Evolutionary conservation across 805 yeast genomes (phyloP).

Genomic region (Wickerhamomyces bovis): DNA sequence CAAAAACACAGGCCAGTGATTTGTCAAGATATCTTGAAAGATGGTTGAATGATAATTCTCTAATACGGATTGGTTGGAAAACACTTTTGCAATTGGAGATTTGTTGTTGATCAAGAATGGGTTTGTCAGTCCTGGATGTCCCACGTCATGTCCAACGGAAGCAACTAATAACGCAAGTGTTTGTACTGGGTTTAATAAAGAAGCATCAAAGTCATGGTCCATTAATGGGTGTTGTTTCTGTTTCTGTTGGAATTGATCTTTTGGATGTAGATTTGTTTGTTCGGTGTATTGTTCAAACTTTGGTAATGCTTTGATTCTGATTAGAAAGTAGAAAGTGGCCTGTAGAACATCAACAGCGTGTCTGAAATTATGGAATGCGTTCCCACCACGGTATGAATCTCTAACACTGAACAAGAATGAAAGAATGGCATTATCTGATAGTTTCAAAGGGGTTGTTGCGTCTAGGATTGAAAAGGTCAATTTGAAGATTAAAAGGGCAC

Average conservation of each 20-base stretch:
- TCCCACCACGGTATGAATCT: slow-evolving; percentile 75
- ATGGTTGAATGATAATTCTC: slow-evolving; percentile 78
- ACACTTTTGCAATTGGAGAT: slow-evolving; percentile 60
- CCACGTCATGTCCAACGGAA: slow-evolving; percentile 91
- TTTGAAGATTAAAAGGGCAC: slow-evolving; percentile 50
- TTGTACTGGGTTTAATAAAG: slow-evolving; percentile 32
- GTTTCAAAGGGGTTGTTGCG: slow-evolving; percentile 8
- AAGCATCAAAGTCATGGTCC: slow-evolving; percentile 5
- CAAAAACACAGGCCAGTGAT: slow-evolving; percentile 44
- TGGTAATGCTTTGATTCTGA: slow-evolving; percentile 23
- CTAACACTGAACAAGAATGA: slow-evolving; percentile 62
- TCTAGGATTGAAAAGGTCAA: slow-evolving; percentile 31
- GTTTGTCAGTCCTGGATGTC: slow-evolving; percentile 96
- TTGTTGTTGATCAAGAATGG: slow-evolving; percentile 51
- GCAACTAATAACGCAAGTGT: slow-evolving; percentile 63
- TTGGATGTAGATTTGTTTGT: slow-evolving; percentile 15
- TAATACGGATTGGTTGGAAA: slow-evolving; percentile 61
- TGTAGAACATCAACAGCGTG: slow-evolving; percentile 96
- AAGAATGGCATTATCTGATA: slow-evolving; percentile 41
- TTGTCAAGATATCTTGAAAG: slow-evolving; percentile 44
- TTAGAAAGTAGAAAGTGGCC: slow-evolving; percentile 66
- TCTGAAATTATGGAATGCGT: slow-evolving; percentile 90
- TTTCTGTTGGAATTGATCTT: background rate
- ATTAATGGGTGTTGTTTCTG: background rate
- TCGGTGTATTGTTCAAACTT: slow-evolving; percentile 17